Conservation (phyloP, 2,329 filamentous ascomycete genomes). For the Talaromyces islandicus region DNA sequence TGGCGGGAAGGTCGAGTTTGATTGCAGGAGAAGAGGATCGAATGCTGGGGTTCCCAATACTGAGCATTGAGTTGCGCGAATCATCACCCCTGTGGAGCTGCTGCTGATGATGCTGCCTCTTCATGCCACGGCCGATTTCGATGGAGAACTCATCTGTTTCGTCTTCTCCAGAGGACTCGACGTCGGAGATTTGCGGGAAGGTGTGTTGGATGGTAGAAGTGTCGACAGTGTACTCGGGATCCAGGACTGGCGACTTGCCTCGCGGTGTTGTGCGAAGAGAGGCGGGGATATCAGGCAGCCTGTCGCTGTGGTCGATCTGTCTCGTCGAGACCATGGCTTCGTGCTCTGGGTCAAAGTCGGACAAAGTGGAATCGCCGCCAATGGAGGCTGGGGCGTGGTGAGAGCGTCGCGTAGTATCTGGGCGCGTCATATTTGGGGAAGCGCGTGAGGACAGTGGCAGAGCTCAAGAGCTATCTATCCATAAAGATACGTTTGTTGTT, state of each 20-base stretch:
- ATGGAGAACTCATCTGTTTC: slow-evolving; percentile 46
- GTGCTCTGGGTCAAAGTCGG: slow-evolving; percentile 38
- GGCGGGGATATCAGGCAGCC: slow-evolving; percentile 13
- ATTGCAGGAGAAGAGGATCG: slow-evolving; percentile 37
- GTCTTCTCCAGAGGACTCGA: slow-evolving; percentile 36
- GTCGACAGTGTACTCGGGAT: slow-evolving; percentile 39
- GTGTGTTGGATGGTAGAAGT: slow-evolving; percentile 41
- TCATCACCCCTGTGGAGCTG: slow-evolving; percentile 35
- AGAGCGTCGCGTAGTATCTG: slow-evolving; percentile 3
- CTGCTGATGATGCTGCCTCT: slow-evolving; percentile 25
- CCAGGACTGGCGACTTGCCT: slow-evolving; percentile 26
- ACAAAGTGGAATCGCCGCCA: slow-evolving; percentile 14
- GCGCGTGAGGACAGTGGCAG: neutral
- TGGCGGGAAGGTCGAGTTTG: slow-evolving; percentile 29
- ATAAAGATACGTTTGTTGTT: neutral
- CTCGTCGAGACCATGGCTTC: slow-evolving; percentile 36
- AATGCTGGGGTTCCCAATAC: slow-evolving; percentile 38
- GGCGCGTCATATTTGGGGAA: slow-evolving; percentile 4
- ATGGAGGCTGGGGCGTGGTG: slow-evolving; percentile 2
- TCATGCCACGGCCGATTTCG: slow-evolving; percentile 51
- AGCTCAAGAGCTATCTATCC: neutral
- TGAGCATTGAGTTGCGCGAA: slow-evolving; percentile 46
- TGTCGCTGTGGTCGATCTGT: slow-evolving; percentile 25
- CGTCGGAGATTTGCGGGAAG: slow-evolving; percentile 44
- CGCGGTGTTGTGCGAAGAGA: slow-evolving; percentile 20